A percentile compares a stretch with the other conserved stretches of the same genome.
Conservation (phyloP, 768 basidiomycete species). For the Cubamyces lactineus region DNA sequence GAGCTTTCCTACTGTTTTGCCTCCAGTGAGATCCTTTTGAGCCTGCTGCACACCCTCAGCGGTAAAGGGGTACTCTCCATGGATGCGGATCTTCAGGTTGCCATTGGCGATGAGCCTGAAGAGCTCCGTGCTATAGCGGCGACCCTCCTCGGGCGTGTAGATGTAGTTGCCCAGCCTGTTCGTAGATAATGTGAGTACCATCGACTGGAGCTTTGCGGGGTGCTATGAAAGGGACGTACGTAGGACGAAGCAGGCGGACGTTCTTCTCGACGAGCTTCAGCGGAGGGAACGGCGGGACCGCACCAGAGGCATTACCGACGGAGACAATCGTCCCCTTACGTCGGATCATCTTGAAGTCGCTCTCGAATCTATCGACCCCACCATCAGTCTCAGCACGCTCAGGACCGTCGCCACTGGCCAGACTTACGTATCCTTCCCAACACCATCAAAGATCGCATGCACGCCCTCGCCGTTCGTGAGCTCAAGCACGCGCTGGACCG, state of each 20-base stretch:
- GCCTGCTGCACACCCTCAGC: constrained; percentile 76
- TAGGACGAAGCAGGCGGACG: constrained; percentile 75
- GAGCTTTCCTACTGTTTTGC: constrained; percentile 86
- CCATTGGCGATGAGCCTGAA: constrained; percentile 64
- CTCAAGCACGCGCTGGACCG: constrained; percentile 70
- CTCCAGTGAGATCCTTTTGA: constrained; percentile 72
- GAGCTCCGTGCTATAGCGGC: constrained; percentile 64
- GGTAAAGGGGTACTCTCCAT: constrained; percentile 83
- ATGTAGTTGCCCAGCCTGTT: constrained; percentile 72
- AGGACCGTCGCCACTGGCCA: neutral
- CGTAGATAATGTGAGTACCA: constrained; percentile 8
- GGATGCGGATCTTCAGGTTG: constrained; percentile 64
- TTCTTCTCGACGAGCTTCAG: constrained; percentile 82
- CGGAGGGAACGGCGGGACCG: constrained; percentile 75
- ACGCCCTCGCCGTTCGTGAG: constrained; percentile 81
- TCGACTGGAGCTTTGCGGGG: neutral
- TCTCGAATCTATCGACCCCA: constrained; percentile 57
- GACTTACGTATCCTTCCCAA: constrained; percentile 90
- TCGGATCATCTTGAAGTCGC: constrained; percentile 77
- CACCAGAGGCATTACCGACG: constrained; percentile 90
- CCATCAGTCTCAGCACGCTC: neutral
- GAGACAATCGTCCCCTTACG: constrained; percentile 90
- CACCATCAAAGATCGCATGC: constrained; percentile 88
- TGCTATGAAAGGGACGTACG: constrained; percentile 41
- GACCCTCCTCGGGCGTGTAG: constrained; percentile 72